phyloP scores from a whole-genome alignment of 176 grass and related monocot species.

The Alopecurus myosuroides region DNA sequence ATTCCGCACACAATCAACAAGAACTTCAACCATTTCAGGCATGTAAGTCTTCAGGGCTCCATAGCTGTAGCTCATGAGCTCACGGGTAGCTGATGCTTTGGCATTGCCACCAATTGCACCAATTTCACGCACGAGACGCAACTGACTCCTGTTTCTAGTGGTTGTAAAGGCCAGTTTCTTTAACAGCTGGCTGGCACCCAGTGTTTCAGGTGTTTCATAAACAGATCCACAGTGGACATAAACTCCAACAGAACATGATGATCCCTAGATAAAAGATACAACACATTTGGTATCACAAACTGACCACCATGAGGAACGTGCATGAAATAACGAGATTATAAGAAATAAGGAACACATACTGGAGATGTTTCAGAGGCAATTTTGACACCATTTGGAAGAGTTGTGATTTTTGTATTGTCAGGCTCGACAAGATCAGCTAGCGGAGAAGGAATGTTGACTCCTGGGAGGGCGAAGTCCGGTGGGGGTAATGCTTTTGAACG shows the following conservation, averaged over 20 bases:
- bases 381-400: slow-evolving; percentile 75
- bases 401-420: slow-evolving; percentile 69
- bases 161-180: slow-evolving; percentile 76
- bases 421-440: slow-evolving; percentile 66
- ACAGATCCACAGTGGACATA: slow-evolving; percentile 82
- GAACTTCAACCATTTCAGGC: slow-evolving; percentile 95
- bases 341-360: slow-evolving; percentile 45
- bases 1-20: slow-evolving; percentile 82
- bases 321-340: slow-evolving; percentile 19
- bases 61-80: slow-evolving; percentile 86
- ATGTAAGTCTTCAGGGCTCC: slow-evolving; percentile 76
- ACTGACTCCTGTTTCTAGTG: slow-evolving; percentile 78
- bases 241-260: slow-evolving; percentile 75
- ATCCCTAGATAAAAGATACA: slow-evolving; percentile 39
- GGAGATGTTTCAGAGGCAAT: slow-evolving; percentile 77
- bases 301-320: slow-evolving; percentile 3
- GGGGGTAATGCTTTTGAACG: slow-evolving; percentile 59
- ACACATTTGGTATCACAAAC: slow-evolving; percentile 13
- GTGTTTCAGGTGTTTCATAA: slow-evolving; percentile 60
- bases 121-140: slow-evolving; percentile 88
- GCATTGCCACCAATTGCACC: slow-evolving; percentile 73
- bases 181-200: slow-evolving; percentile 67
- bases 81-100: slow-evolving; percentile 64
- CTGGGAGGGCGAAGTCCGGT: slow-evolving; percentile 71
- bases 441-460: slow-evolving; percentile 58